phyloP scores from a whole-genome alignment of 495 filamentous ascomycete species.

The Penicillium bovifimosum region DNA sequence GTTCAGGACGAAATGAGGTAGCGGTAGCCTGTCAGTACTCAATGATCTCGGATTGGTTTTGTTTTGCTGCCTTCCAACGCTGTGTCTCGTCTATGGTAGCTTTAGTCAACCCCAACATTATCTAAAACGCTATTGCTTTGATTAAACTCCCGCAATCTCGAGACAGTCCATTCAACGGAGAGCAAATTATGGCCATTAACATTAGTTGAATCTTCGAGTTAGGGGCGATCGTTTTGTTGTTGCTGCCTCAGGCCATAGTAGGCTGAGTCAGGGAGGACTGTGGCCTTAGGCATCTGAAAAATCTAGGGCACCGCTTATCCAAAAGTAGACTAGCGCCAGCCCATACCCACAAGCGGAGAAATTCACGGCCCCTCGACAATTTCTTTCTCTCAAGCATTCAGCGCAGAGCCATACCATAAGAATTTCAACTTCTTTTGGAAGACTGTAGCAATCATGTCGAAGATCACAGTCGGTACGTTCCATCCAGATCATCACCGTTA shows the following conservation, averaged over 20 bases:
- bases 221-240: too few species aligned
- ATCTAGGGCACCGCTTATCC: constrained; percentile 39
- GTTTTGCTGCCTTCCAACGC: too few species aligned
- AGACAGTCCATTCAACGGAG: background rate
- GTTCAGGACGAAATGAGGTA: too few species aligned
- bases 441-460: constrained; percentile 67
- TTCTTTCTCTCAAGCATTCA: constrained; percentile 33
- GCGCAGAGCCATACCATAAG: constrained; percentile 69
- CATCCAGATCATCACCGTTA: background rate
- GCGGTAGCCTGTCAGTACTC: too few species aligned
- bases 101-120: too few species aligned
- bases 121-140: too few species aligned
- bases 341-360: constrained; percentile 45
- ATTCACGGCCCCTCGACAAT: constrained; percentile 27
- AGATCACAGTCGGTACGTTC: constrained; percentile 79
- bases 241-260: too few species aligned
- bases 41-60: too few species aligned
- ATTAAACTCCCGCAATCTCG: background rate
- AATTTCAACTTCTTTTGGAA: constrained; percentile 52
- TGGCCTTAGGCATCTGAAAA: constrained; percentile 17
- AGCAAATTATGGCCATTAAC: too few species aligned
- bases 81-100: too few species aligned
- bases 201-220: too few species aligned
- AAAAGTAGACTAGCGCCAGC: constrained; percentile 23
- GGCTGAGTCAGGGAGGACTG: too few species aligned